Evolutionary conservation across 192 early-diverging fungal species (phyloP).

Genomic region (Mortierella antarctica): DNA sequence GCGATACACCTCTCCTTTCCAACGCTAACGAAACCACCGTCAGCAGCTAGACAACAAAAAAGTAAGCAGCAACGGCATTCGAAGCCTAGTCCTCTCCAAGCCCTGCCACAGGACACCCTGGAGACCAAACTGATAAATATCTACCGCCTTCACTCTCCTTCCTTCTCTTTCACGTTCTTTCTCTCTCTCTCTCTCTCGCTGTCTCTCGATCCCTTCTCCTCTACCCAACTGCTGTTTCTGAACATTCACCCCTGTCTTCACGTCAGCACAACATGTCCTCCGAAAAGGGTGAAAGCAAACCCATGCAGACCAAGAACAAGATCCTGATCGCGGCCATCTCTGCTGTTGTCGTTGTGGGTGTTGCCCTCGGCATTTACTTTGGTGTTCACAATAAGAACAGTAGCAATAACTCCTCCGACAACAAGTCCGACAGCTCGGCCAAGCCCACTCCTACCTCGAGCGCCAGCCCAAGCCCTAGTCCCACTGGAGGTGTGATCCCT

Average conservation of each 20-base stretch:
- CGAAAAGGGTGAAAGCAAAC: conserved; percentile 35
- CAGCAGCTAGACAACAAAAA: too few relatives aligned
- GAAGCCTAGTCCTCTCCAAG: too few relatives aligned
- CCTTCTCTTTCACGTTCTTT: neutral
- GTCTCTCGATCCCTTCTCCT: neutral
- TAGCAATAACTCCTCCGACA: neutral
- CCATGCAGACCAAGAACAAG: conserved; percentile 56
- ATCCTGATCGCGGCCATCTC: conserved; percentile 47
- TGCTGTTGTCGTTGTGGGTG: conserved; percentile 24
- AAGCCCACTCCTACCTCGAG: neutral
- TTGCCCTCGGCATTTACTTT: conserved; percentile 45
- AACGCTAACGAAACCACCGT: neutral
- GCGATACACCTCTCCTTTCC: neutral
- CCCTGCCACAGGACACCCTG: too few relatives aligned
- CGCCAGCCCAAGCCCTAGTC: neutral
- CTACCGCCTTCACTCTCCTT: neutral
- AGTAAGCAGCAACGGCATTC: too few relatives aligned
- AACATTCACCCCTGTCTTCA: neutral
- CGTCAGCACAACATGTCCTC: conserved; percentile 11
- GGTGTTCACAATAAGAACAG: conserved; percentile 40
- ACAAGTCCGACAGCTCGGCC: conserved; percentile 6
- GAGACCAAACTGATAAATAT: neutral
- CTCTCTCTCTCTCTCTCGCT: neutral
- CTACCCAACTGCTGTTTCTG: neutral
- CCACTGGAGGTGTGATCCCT: neutral